Percentiles rank a stretch among this genome's conserved stretches.
Conservation (phyloP, 2,329 filamentous ascomycete genomes). For the Monosporascus ibericus region DNA sequence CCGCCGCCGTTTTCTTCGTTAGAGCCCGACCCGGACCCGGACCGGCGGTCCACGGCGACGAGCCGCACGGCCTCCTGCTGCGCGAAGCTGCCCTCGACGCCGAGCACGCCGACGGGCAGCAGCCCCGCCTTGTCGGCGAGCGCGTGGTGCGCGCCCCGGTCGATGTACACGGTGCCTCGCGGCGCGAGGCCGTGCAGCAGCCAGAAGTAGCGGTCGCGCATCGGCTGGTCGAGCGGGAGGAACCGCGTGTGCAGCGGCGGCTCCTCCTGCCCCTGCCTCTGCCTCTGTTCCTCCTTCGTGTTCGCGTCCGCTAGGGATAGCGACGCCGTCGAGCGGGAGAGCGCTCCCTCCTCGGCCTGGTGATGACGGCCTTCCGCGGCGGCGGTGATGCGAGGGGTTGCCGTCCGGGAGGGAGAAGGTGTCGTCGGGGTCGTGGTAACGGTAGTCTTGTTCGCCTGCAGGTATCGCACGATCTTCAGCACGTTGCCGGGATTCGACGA, state of each 20-base stretch:
- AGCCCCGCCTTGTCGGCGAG: conserved; percentile 79
- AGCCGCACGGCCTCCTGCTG: conserved; percentile 90
- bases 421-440: conserved; percentile 15
- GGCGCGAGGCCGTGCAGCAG: conserved; percentile 86
- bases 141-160: conserved; percentile 78
- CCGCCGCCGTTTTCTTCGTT: no score
- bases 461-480: conserved; percentile 74
- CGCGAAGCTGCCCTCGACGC: conserved; percentile 80
- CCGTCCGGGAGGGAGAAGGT: conserved; percentile 9
- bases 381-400: conserved; percentile 14
- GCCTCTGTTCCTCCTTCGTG: no score
- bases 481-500: conserved; percentile 94
- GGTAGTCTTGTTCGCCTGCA: conserved; percentile 54
- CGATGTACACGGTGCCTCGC: conserved; percentile 88
- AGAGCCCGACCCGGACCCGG: conserved; percentile 21
- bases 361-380: conserved; percentile 16
- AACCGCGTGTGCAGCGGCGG: conserved; percentile 87
- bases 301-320: conserved; percentile 23
- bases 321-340: conserved; percentile 37
- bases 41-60: conserved; percentile 64
- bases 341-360: conserved; percentile 22
- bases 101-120: conserved; percentile 83
- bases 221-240: conserved; percentile 74
- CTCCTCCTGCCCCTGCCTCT: no score
- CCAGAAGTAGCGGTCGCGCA: conserved; percentile 95